A percentile compares a stretch with the other conserved stretches of the same genome.
Conservation (phyloP, 1,284 basidiomycete genomes). For the Ceratobasidium sp. region DNA sequence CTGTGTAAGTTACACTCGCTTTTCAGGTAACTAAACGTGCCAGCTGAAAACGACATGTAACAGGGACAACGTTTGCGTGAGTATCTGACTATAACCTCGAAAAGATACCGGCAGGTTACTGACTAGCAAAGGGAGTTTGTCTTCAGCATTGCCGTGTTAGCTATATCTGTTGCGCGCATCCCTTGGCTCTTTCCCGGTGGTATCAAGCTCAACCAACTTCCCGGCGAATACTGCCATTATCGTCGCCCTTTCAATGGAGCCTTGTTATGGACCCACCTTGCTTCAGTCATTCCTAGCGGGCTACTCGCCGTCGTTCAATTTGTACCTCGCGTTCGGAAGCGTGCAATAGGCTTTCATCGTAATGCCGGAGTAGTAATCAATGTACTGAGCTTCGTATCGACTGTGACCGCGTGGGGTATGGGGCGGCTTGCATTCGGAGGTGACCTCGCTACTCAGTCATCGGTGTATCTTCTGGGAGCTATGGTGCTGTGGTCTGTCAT, state of each 20-base stretch:
- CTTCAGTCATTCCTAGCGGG: neutral
- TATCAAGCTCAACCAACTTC: neutral
- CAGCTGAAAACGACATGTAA: neutral
- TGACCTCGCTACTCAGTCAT: conserved; percentile 1
- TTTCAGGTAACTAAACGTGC: too few species aligned
- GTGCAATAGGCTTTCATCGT: conserved; percentile 1
- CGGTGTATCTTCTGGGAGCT: neutral
- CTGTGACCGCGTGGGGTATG: neutral
- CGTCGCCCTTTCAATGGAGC: neutral
- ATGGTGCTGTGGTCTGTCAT: conserved; percentile 6
- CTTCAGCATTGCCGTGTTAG: neutral
- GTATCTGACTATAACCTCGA: neutral
- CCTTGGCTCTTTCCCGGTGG: neutral
- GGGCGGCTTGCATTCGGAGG: conserved; percentile 7
- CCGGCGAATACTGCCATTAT: neutral
- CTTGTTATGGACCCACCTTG: neutral
- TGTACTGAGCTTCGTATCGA: neutral
- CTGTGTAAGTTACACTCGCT: too few species aligned
- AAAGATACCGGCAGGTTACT: neutral
- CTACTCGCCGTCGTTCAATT: neutral
- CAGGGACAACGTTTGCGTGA: neutral
- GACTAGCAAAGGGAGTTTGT: neutral
- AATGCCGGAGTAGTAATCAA: neutral
- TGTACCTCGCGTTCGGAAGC: neutral
- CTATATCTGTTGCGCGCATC: neutral